Evolutionary conservation across 305 asterid genomes (phyloP), one percentile per base, ranked within the genome.

Genomic region (Fraxinus floribunda): DNA sequence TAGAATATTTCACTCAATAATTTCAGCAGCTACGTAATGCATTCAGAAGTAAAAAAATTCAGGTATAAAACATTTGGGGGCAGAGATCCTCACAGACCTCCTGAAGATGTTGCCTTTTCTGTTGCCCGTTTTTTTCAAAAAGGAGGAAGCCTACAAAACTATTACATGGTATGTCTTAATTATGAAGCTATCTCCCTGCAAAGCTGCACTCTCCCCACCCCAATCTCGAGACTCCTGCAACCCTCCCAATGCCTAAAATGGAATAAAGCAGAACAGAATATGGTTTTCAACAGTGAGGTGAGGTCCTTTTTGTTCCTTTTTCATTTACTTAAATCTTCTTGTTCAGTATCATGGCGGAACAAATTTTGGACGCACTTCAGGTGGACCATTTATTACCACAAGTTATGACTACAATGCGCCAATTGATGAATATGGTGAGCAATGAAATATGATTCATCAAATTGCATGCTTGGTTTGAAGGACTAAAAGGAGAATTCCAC

Each of bases 361-460:
- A 72, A 95, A 95, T 91, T 95, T 95, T 89, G 98, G 98, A 80
- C 97, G 98, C 87, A 95, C 98, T 80, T 85, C 98, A 76, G 98
- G 98, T 86, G 98, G 98, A 73, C 98, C 98, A 72, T 94, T 95
- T 89, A 95, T 95, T 79, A 95, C 98, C 86, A 95, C 98, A 75
- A 95, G 98, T 88, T 95, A 95, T 80, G 98, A 95, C 89, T 95
- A 95, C 84, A 97, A 95, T 88, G 98, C 98, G 46, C 98, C 98
- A 77, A 91, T 95, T 80, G 98, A 95, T 84, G 98, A 95, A 91
- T 95, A 95, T 86, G 98, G 98, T 91, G 83, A 83, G 84, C 70
- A 32, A 62, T 75, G 70, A 35, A 24, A 35, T 39, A 71, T 77
- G 64, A 49, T 64, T 75, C 78, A 73, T 60, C 66, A 55, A 77